These are phyloP conservation scores for Eucalyptus polyanthemos DNA, from an alignment of 345 rosid species.

Conservation along the genomic window DNA sequence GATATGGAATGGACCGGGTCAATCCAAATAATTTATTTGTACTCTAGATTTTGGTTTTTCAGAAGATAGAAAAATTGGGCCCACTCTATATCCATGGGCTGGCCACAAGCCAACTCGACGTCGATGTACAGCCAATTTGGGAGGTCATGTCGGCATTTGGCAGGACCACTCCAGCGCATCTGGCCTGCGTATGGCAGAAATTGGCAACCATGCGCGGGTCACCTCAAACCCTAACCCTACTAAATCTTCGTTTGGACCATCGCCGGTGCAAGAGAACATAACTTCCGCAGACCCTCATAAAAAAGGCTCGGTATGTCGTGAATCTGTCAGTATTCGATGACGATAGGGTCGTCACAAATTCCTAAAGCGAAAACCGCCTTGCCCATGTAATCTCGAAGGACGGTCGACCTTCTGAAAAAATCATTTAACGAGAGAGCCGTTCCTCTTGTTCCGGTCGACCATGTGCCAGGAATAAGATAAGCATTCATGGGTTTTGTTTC, in stretches of 20 bases:
- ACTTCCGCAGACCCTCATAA: background rate
- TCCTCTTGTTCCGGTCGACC: background rate
- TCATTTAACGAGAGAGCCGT: background rate
- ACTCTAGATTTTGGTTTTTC: background rate
- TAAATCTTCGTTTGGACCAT: background rate
- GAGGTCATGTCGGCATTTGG: background rate
- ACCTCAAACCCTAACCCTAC: background rate
- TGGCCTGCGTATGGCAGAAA: background rate
- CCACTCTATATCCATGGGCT: background rate
- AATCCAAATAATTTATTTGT: background rate
- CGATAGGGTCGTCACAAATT: background rate
- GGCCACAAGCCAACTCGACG: background rate
- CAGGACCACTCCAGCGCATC: background rate
- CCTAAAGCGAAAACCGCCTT: background rate
- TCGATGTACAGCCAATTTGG: background rate
- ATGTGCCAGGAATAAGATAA: background rate
- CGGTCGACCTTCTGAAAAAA: background rate
- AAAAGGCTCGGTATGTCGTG: background rate
- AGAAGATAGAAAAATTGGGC: background rate
- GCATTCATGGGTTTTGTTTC: background rate
- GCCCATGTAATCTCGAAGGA: background rate
- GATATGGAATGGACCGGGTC: background rate
- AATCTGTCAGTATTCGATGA: background rate
- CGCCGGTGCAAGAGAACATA: background rate
- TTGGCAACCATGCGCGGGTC: background rate